Base-by-base conservation (phyloP, 2,329 filamentous ascomycete genomes). In the Cercospora janseana region DNA sequence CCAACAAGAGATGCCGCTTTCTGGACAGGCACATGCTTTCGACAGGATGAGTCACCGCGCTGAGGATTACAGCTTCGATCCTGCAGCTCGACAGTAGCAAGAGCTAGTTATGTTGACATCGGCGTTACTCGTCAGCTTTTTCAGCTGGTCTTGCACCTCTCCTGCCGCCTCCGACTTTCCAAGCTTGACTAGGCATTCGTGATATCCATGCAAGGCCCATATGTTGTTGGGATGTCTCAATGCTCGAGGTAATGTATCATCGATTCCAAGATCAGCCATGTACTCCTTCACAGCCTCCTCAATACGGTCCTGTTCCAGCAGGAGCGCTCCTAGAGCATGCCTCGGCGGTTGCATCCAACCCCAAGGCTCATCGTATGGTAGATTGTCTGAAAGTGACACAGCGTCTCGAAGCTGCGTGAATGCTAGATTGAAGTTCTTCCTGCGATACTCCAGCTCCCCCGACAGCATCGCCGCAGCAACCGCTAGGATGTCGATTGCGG, bases 311-410 rank as follows among this genome's bases (percentile, higher is more conserved):
- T 85, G 83, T 62, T 88, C 86, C 1, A 87, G 71, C 15, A 87
- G 63, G 3, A 89, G 70, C 0, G 85, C 85, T 0, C 81, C 85
- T 28, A 82, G 81, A 0, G 85, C 85, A 64, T 88, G 86, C 1
- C 84, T 74, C 0, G 81, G 78, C 0, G 85, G 85, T 60, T 87
- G 83, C 85, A 88, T 88, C 85, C 85, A 88, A 0, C 82, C 84
- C 84, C 85, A 88, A 0, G 86, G 85, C 63, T 89, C 86, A 53
- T 84, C 81, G 52, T 86, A 88, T 0, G 81, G 81, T 13, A 88
- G 70, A 0, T 65, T 67, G 60, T 86, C 83, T 52, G 85, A 81
- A 1, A 79, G 72, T 0, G 66, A 58, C 23, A 86, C 79, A 0
- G 83, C 76, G n/a, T 70, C 68, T 0, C 74, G 73, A 2, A 89